phyloP scores from a whole-genome alignment of 2,329 filamentous ascomycete genomes.

The Paradendryphiella salina region DNA sequence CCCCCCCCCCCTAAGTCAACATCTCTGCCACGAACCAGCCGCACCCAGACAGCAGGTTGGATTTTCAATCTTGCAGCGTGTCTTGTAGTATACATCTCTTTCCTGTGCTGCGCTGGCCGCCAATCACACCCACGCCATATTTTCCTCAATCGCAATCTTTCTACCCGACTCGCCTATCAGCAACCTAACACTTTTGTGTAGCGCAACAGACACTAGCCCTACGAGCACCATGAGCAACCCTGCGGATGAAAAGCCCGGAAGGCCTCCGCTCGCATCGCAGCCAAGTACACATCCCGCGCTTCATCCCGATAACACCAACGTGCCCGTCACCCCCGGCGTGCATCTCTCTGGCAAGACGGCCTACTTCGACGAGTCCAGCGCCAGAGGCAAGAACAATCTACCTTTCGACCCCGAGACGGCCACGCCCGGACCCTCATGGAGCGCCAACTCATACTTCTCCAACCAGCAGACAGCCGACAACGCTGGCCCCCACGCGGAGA shows the following conservation, averaged over 20 bases:
- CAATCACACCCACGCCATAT: conserved; percentile 7
- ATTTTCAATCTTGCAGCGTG: not conserved
- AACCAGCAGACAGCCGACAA: conserved; percentile 24
- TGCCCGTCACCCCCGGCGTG: conserved; percentile 52
- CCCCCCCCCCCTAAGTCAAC: too few relatives aligned
- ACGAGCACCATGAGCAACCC: conserved; percentile 32
- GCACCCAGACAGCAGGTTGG: conserved; percentile 14
- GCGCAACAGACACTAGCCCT: conserved; percentile 22
- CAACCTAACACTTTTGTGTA: conserved; percentile 25
- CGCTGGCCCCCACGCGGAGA: conserved; percentile 46
- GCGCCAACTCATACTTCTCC: conserved; percentile 44
- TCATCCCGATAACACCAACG: conserved; percentile 43
- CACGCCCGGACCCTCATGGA: conserved; percentile 44
- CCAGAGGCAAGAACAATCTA: conserved; percentile 20
- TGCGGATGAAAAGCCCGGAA: conserved; percentile 21
- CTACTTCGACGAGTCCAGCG: conserved; percentile 38
- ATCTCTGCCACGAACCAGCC: not conserved
- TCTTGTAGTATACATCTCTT: not conserved
- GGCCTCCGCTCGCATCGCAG: conserved; percentile 31
- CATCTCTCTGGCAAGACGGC: conserved; percentile 43
- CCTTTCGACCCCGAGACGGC: conserved; percentile 39
- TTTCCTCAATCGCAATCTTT: not conserved
- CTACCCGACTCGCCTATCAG: conserved; percentile 13
- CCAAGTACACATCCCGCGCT: conserved; percentile 47
- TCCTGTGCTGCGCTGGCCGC: conserved; percentile 5